Base-by-base conservation (phyloP, 305 asterid genomes). In the Fraxinus velutina region DNA sequence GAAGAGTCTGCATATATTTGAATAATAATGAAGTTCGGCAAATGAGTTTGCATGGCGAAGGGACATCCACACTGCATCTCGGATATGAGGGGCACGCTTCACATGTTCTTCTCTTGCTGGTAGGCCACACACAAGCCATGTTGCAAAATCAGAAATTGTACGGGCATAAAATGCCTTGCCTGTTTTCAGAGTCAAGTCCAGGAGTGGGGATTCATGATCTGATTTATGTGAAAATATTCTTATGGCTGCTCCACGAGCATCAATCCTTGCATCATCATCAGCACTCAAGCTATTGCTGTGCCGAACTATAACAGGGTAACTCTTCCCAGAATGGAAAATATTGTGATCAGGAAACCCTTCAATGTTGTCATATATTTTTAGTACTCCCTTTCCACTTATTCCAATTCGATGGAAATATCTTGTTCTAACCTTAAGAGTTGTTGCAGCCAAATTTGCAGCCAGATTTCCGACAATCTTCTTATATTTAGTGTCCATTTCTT, bases 211-310 rank as follows among this genome's bases (percentile, higher is more conserved):
- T 36, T 79, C 84, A 32, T 34, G 39, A 81, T 86, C 85, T 1
- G 85, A 15, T 12, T 79, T 30, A 13, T 88, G 87, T 3, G 93
- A 80, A 24, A 91, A 81, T 81, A 94, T 91, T 83, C 97, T 84
- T 27, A 94, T 77, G 21, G 98, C 90, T 50, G 98, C 98, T 4
- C 97, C 98, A 1, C 97, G 93, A 3, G 97, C 93, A 78, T 94
- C 98, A 0, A 92, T 81, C 79, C 97, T 91, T 34, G 97, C 98
- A 85, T 94, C 98, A 82, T 94, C 98, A 34, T 94, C 98, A 2
- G 97, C 95, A 52, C 97, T 94, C 87, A 94, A 92, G 82, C 97
- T 90, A 84, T 94, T 94, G 90, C 97, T 93, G 80, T 93, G 98
- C 34, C 98, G 92, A 32, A 93, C 83, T 73, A 94, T 88, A 85